Percentiles rank a stretch among this genome's conserved stretches.
Evolutionary conservation across 805 yeast species (phyloP).

Genomic region (Lachancea sp.): DNA sequence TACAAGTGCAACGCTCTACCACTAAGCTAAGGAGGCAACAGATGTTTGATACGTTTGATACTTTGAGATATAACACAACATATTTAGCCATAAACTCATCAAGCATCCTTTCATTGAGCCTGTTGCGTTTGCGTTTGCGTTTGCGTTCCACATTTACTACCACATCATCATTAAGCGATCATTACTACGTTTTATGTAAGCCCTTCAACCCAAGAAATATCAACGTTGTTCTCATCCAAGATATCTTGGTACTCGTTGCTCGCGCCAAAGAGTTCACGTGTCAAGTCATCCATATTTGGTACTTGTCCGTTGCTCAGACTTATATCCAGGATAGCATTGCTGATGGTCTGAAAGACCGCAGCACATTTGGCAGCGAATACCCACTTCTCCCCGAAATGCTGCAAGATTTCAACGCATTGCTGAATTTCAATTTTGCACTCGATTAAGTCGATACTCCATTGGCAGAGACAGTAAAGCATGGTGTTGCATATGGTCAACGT

Average conservation of each 20-base stretch:
- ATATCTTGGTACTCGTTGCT: slow-evolving; percentile 41
- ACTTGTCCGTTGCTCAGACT: slow-evolving; percentile 34
- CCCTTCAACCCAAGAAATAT: slow-evolving; percentile 38
- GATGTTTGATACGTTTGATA: not conserved
- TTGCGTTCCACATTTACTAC: no score
- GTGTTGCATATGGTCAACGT: slow-evolving; percentile 44
- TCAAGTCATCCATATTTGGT: slow-evolving; percentile 37
- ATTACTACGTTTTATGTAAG: not conserved
- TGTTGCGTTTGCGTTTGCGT: no score
- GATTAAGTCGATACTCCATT: slow-evolving; percentile 40
- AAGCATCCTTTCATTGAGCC: no score
- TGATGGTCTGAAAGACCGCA: slow-evolving; percentile 39
- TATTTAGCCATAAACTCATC: not conserved
- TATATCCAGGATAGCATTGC: slow-evolving; percentile 42
- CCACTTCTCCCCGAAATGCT: slow-evolving; percentile 43
- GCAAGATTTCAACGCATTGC: slow-evolving; percentile 40
- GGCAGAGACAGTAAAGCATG: slow-evolving; percentile 41
- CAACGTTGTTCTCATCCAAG: slow-evolving; percentile 42
- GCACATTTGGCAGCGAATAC: slow-evolving; percentile 41
- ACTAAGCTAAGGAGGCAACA: slow-evolving; percentile 92
- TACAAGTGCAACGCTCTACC: slow-evolving; percentile 99
- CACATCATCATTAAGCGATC: not conserved
- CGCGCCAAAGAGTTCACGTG: slow-evolving; percentile 39
- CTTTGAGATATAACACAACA: no score
- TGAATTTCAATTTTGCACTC: slow-evolving; percentile 43